Evolutionary conservation across 257 asterid species (phyloP).

Genomic region (Lantana camara): DNA sequence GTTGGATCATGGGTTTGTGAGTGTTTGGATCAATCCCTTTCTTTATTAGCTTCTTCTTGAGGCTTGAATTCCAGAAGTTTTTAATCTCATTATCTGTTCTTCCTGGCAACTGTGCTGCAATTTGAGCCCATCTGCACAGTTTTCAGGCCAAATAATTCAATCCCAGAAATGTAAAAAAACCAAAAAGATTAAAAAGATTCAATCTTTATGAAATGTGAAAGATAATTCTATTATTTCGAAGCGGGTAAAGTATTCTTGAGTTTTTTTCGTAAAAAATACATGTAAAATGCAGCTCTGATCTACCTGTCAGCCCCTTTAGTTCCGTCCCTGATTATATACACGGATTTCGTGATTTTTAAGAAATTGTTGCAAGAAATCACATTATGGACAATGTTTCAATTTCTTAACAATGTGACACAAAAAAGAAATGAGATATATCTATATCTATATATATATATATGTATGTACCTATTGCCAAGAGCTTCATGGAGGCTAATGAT

Average conservation of each 20-base stretch:
- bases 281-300: too few species aligned
- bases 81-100: constrained; percentile 96
- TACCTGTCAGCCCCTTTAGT: too few species aligned
- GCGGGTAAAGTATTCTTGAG: too few species aligned
- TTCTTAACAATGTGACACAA: not conserved
- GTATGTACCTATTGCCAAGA: constrained; percentile 89
- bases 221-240: too few species aligned
- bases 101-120: constrained; percentile 79
- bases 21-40: constrained; percentile 87
- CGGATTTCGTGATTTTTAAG: too few species aligned
- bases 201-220: too few species aligned
- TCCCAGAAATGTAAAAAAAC: too few species aligned
- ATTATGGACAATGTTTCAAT: not conserved
- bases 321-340: too few species aligned
- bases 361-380: not conserved
- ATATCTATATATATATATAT: too few species aligned
- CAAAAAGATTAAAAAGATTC: too few species aligned
- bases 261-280: too few species aligned
- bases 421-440: not conserved
- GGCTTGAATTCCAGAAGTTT: constrained; percentile 77
- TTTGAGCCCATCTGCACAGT: constrained; percentile 85
- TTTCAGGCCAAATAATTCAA: not conserved
- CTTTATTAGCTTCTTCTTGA: constrained; percentile 75
- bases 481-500: constrained; percentile 64
- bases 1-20: constrained; percentile 52